phyloP scores from a whole-genome alignment of 1,284 basidiomycete species.

The Peniophora sp. region DNA sequence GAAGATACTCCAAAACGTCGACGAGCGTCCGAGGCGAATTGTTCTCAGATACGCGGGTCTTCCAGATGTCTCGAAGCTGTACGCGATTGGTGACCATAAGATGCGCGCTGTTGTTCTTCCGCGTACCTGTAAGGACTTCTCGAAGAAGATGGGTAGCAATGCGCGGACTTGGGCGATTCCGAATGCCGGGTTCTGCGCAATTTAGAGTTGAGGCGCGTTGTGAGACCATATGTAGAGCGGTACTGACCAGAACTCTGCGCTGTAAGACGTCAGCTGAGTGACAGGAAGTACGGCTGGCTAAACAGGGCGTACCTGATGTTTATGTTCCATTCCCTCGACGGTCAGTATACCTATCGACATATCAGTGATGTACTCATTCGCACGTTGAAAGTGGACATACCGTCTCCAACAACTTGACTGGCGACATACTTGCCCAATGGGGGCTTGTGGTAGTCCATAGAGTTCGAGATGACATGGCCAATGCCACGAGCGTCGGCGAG shows the following conservation, averaged over 20 bases:
- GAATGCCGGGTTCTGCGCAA: constrained; percentile 23
- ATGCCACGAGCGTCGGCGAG: too few species aligned
- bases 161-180: constrained; percentile 21
- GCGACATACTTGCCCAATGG: too few species aligned
- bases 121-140: constrained; percentile 21
- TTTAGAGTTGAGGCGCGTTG: too few species aligned
- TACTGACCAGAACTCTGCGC: constrained; percentile 4
- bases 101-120: too few species aligned
- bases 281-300: too few species aligned
- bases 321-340: background rate
- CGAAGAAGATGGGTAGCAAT: constrained; percentile 22
- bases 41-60: constrained; percentile 1
- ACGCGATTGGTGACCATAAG: background rate
- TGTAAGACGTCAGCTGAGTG: background rate
- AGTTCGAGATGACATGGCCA: too few species aligned
- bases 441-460: too few species aligned
- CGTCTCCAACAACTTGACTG: too few species aligned
- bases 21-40: constrained; percentile 13
- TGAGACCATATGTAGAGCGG: too few species aligned
- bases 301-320: background rate
- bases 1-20: constrained; percentile 34
- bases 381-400: too few species aligned
- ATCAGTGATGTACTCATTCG: too few species aligned
- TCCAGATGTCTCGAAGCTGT: constrained; percentile 20
- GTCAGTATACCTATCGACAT: background rate